phyloP scores from a whole-genome alignment of 352 stramenopile species.

The Aphanomyces euteiches region DNA sequence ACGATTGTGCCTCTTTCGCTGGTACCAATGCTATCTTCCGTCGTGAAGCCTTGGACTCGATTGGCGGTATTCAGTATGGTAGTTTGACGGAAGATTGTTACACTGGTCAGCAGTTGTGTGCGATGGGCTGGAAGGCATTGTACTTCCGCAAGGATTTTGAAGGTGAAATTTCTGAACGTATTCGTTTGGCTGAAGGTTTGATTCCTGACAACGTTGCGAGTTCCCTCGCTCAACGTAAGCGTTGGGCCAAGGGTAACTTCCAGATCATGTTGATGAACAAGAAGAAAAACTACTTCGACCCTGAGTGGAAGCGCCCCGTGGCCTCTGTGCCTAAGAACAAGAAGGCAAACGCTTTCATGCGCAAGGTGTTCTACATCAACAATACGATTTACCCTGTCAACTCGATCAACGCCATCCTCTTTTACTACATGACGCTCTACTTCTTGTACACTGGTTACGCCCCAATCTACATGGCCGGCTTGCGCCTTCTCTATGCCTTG shows the following conservation, averaged over 20 bases:
- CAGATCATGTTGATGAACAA: constrained; percentile 82
- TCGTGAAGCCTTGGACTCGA: constrained; percentile 77
- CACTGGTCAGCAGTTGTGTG: constrained; percentile 68
- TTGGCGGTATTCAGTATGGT: constrained; percentile 81
- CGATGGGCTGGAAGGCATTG: constrained; percentile 79
- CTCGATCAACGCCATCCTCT: constrained; percentile 66
- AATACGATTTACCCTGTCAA: constrained; percentile 73
- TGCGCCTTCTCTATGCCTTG: constrained; percentile 58
- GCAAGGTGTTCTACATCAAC: constrained; percentile 82
- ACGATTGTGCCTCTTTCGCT: constrained; percentile 73
- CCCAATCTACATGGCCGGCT: constrained; percentile 71
- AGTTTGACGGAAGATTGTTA: constrained; percentile 81
- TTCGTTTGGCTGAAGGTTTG: constrained; percentile 70
- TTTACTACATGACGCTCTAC: constrained; percentile 86
- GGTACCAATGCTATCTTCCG: constrained; percentile 80
- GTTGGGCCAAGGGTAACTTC: constrained; percentile 84
- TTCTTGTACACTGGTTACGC: constrained; percentile 83
- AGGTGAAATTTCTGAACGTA: constrained; percentile 64
- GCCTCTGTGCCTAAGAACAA: constrained; percentile 72
- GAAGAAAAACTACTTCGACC: constrained; percentile 72
- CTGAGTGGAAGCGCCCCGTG: constrained; percentile 72
- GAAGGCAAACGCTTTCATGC: constrained; percentile 80
- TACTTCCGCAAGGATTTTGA: constrained; percentile 88
- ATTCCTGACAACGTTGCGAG: constrained; percentile 76
- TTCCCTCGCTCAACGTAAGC: constrained; percentile 72